These are phyloP conservation scores for Blyttiomyces sp. DNA, from an alignment of 371 early-diverging fungal genomes.

Conservation along the genomic window DNA sequence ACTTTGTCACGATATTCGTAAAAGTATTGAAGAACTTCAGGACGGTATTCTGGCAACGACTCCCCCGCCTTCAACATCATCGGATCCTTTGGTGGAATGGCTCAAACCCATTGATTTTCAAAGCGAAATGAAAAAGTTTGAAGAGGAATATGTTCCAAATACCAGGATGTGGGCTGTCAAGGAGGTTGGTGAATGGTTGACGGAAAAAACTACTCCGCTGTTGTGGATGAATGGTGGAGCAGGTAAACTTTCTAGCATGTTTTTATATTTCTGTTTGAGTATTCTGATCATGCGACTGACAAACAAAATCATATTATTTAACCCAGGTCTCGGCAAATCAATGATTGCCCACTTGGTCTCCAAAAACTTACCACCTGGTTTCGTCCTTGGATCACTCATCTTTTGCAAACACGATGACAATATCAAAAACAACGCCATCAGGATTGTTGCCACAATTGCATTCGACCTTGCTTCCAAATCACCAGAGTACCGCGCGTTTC, in stretches of 20 bases:
- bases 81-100: background rate
- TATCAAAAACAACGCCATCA: background rate
- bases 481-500: background rate
- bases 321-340: constrained; percentile 6
- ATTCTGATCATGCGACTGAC: background rate
- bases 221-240: background rate
- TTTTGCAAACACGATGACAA: constrained; percentile 6
- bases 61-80: too few relatives aligned
- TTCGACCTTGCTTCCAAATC: background rate
- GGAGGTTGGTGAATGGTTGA: background rate
- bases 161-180: background rate
- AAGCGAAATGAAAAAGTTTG: background rate
- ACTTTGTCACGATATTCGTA: background rate
- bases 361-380: background rate
- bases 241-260: too few relatives aligned
- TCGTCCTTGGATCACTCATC: background rate
- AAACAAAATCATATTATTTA: too few relatives aligned
- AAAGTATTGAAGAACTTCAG: too few relatives aligned
- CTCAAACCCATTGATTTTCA: background rate
- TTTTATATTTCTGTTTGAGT: background rate
- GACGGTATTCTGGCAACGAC: too few relatives aligned
- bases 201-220: background rate
- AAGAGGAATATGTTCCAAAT: background rate
- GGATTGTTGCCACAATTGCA: background rate
- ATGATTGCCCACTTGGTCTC: constrained; percentile 2